Evolutionary conservation across 2,329 filamentous ascomycete genomes (phyloP).

Genomic region (Karstenula rhodostoma): DNA sequence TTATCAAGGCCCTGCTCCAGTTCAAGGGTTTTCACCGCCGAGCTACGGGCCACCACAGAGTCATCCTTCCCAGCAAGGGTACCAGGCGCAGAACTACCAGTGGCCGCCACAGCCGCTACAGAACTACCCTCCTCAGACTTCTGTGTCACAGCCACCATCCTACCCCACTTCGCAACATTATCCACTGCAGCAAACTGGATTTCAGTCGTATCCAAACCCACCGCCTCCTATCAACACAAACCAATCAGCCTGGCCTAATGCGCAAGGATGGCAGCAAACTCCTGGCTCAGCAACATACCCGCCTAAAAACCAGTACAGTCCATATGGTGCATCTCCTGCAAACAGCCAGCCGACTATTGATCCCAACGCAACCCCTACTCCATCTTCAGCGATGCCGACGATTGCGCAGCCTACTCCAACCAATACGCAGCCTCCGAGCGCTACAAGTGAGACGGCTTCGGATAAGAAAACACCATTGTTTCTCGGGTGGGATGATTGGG

Average conservation of each 20-base stretch:
- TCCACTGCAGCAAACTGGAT: slow-evolving; percentile 26
- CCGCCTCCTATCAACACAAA: slow-evolving; percentile 30
- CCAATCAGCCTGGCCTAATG: slow-evolving; percentile 35
- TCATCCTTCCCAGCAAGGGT: slow-evolving; percentile 27
- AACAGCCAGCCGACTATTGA: slow-evolving; percentile 25
- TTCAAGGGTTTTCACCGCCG: slow-evolving; percentile 34
- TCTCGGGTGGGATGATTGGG: slow-evolving; percentile 50
- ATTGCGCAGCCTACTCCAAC: slow-evolving; percentile 22
- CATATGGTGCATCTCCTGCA: slow-evolving; percentile 23
- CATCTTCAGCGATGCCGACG: slow-evolving; percentile 31
- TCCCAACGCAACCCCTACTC: slow-evolving; percentile 40
- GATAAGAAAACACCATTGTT: slow-evolving; percentile 41
- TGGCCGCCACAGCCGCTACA: slow-evolving; percentile 33
- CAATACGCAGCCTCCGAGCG: slow-evolving; percentile 25
- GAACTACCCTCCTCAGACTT: slow-evolving; percentile 32
- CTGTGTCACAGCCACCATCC: slow-evolving; percentile 30
- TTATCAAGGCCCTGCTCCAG: slow-evolving; percentile 30
- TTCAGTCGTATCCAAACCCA: slow-evolving; percentile 32
- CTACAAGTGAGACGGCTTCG: slow-evolving; percentile 25
- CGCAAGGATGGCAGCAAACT: slow-evolving; percentile 31
- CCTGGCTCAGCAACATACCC: slow-evolving; percentile 28
- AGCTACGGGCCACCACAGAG: slow-evolving; percentile 34
- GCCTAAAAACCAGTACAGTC: slow-evolving; percentile 24
- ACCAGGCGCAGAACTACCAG: slow-evolving; percentile 32
- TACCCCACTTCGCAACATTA: slow-evolving; percentile 35